A percentile compares a stretch with the other conserved stretches of the same genome.
Evolutionary conservation across 1,284 basidiomycete species (phyloP).

Genomic region (Uromyces viciae-fabae): DNA sequence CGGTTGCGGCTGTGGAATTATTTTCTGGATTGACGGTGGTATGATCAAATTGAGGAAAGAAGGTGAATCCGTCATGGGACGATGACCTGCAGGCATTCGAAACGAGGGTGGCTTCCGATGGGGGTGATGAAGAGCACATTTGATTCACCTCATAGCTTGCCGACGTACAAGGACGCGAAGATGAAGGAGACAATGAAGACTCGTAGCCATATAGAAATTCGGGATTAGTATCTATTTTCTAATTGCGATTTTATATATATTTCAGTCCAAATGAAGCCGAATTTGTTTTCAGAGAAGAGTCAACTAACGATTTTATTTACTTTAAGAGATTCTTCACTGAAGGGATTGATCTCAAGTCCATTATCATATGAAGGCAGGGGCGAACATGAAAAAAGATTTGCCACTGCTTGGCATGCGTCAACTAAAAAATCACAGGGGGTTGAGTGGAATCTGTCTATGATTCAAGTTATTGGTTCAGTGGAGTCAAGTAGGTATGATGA

Average conservation of each 20-base stretch:
- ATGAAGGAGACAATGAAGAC: constrained; percentile 9
- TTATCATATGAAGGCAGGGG: not conserved
- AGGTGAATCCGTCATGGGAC: not conserved
- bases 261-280: not conserved
- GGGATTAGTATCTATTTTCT: not conserved
- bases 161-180: constrained; percentile 23
- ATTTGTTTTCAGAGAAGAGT: not conserved
- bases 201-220: constrained; percentile 9
- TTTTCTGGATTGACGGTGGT: not conserved
- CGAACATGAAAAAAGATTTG: not conserved
- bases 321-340: not conserved
- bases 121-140: not conserved
- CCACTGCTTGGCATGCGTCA: not conserved
- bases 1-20: not conserved
- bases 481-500: not conserved
- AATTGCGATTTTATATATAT: not conserved
- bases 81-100: not conserved
- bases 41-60: not conserved
- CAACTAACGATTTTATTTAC: not conserved
- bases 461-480: too few species aligned
- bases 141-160: not conserved
- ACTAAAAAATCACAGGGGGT: not conserved
- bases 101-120: not conserved
- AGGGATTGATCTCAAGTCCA: not conserved
- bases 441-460: not conserved